These are phyloP conservation scores for Lactarius trivialis DNA, from an alignment of 768 basidiomycete species.

Conservation along the genomic window DNA sequence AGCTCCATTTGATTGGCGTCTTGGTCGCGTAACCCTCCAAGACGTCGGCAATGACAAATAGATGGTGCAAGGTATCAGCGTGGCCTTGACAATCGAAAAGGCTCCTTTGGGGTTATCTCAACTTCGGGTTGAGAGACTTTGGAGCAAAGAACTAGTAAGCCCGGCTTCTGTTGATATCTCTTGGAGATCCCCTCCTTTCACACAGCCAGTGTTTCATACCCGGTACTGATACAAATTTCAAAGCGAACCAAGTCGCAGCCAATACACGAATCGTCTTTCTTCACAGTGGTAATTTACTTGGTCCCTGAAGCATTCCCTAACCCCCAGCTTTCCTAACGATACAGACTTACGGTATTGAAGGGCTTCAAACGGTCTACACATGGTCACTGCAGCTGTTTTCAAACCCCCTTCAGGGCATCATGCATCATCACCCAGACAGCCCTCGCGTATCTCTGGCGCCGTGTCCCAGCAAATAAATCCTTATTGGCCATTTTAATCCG, in stretches of 20 bases:
- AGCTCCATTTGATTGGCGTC: slow-evolving; percentile 58
- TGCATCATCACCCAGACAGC: background rate
- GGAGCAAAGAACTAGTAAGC: background rate
- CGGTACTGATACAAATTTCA: background rate
- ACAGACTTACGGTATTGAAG: background rate
- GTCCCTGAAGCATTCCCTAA: background rate
- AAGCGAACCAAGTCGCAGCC: background rate
- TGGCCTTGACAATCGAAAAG: slow-evolving; percentile 36
- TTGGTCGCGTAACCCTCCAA: slow-evolving; percentile 42
- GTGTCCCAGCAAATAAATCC: background rate
- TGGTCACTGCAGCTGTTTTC: background rate
- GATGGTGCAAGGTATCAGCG: slow-evolving; percentile 53
- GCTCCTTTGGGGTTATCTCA: background rate
- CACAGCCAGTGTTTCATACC: background rate
- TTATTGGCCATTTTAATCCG: background rate
- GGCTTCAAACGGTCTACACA: background rate
- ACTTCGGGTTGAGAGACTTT: background rate
- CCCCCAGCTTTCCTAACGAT: background rate
- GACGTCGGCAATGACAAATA: slow-evolving; percentile 42
- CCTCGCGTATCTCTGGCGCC: background rate
- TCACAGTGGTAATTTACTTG: background rate
- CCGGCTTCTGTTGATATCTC: background rate
- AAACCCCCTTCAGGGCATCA: background rate
- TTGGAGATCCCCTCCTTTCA: background rate
- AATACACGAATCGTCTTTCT: background rate